These are phyloP conservation scores for Peltaster fructicola DNA, from an alignment of 2,329 filamentous ascomycete genomes.

Conservation along the genomic window DNA sequence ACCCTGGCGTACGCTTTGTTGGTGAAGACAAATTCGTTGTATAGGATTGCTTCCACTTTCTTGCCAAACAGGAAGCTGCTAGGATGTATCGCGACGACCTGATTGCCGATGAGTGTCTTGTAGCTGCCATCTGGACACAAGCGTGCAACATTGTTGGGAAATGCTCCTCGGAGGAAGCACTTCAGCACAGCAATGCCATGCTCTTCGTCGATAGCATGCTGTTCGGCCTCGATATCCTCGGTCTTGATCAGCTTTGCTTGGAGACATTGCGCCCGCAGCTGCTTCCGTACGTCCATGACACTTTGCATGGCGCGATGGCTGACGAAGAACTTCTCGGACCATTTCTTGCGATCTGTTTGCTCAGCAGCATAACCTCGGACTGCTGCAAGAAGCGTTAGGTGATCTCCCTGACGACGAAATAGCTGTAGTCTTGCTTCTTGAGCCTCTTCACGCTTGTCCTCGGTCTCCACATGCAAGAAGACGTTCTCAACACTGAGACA, in stretches of 20 bases:
- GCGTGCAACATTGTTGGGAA: slow-evolving; percentile 41
- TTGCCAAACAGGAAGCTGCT: slow-evolving; percentile 42
- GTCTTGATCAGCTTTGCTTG: slow-evolving; percentile 23
- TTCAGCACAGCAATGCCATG: slow-evolving; percentile 35
- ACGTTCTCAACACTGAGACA: slow-evolving; percentile 48
- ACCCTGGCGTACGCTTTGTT: slow-evolving; percentile 44
- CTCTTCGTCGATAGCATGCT: slow-evolving; percentile 29
- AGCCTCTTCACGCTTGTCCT: slow-evolving; percentile 42
- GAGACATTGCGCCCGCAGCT: slow-evolving; percentile 38
- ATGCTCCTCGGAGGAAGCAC: slow-evolving; percentile 41
- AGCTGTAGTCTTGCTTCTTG: slow-evolving; percentile 37
- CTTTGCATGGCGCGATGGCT: slow-evolving; percentile 47
- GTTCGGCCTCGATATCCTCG: slow-evolving; percentile 1
- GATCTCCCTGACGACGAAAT: slow-evolving; percentile 43
- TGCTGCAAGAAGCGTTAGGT: slow-evolving; percentile 43
- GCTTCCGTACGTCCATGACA: slow-evolving; percentile 47
- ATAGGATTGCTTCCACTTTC: slow-evolving; percentile 45
- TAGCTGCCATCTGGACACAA: slow-evolving; percentile 44
- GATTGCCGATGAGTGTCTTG: slow-evolving; percentile 42
- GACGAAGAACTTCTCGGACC: slow-evolving; percentile 41
- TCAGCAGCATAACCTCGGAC: slow-evolving; percentile 43
- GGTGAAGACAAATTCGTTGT: slow-evolving; percentile 49
- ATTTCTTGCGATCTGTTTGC: slow-evolving; percentile 38
- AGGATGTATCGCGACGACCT: slow-evolving; percentile 45
- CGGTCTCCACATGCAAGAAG: slow-evolving; percentile 40